A percentile compares a stretch with the other conserved stretches of the same genome.
Conservation (phyloP, 352 stramenopile genomes). For the Globisporangium abappressorium region DNA sequence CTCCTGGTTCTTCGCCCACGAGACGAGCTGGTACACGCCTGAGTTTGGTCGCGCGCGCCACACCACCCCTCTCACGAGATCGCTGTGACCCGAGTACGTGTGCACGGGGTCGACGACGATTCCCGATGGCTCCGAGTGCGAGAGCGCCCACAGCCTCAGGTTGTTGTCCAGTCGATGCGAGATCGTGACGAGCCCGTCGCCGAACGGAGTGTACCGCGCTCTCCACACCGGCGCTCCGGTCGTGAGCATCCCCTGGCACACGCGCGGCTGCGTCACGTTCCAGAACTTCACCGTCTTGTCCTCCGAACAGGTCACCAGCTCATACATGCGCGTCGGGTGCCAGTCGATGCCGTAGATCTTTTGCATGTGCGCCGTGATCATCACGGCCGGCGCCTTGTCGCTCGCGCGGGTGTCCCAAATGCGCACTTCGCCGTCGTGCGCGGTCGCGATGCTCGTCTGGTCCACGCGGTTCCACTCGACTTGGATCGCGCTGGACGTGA, state of each 20-base stretch:
- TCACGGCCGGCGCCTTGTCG: conserved; percentile 44
- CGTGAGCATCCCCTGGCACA: conserved; percentile 58
- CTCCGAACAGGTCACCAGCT: conserved; percentile 84
- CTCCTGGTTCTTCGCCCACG: conserved; percentile 81
- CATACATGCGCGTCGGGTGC: conserved; percentile 70
- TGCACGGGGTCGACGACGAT: conserved; percentile 48
- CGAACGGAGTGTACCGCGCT: conserved; percentile 77
- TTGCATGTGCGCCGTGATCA: conserved; percentile 82
- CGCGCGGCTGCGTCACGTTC: conserved; percentile 60
- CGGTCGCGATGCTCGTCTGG: conserved; percentile 62
- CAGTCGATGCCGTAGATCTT: conserved; percentile 83
- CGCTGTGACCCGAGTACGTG: conserved; percentile 57
- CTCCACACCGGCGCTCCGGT: conserved; percentile 65
- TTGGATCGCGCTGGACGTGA: conserved; percentile 64
- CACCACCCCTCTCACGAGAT: conserved; percentile 63
- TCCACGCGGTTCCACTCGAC: conserved; percentile 81
- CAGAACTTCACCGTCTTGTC: conserved; percentile 86
- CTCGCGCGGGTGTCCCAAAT: conserved; percentile 72
- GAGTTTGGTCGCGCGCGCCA: conserved; percentile 49
- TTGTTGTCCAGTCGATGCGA: conserved; percentile 60
- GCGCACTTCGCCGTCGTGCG: conserved; percentile 75
- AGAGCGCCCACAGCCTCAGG: conserved; percentile 65
- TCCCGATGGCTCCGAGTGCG: conserved; percentile 21
- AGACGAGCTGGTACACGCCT: conserved; percentile 64
- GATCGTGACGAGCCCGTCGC: conserved; percentile 77